These are phyloP conservation scores for Suillus alpinus DNA, from an alignment of 768 basidiomycete genomes.

Conservation along the genomic window DNA sequence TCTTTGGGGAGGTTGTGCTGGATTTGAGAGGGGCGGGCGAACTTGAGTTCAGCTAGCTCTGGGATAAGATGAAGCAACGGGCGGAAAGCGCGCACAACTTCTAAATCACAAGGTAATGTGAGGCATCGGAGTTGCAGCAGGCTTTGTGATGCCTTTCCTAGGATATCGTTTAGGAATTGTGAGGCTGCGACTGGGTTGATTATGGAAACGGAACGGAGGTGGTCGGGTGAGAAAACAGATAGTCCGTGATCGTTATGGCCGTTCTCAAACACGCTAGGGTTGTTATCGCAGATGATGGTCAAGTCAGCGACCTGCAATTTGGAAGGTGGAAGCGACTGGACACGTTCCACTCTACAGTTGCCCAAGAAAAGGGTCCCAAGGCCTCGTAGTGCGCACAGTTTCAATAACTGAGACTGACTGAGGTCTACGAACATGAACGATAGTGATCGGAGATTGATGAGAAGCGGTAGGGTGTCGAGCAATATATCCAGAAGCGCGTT, in stretches of 20 bases:
- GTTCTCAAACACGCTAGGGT: not conserved
- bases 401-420: not conserved
- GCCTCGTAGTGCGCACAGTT: constrained; percentile 2
- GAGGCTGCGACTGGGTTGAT: not conserved
- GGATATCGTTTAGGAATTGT: not conserved
- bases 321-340: not conserved
- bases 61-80: constrained; percentile 3
- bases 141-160: not conserved
- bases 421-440: constrained; percentile 7
- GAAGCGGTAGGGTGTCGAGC: constrained; percentile 4
- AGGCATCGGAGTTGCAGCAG: not conserved
- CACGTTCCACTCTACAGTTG: constrained; percentile 1
- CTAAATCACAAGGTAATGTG: constrained; percentile 2
- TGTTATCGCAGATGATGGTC: not conserved
- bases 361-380: not conserved
- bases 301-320: not conserved
- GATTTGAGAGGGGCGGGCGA: not conserved
- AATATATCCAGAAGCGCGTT: not conserved
- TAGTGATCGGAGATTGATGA: constrained; percentile 4
- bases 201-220: constrained; percentile 4
- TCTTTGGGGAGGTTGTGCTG: not conserved
- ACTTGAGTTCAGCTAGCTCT: constrained; percentile 5
- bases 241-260: not conserved
- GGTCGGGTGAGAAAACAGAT: constrained; percentile 2
- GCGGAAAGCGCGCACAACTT: not conserved